A percentile compares a stretch with the other conserved stretches of the same genome.
phyloP scores from a whole-genome alignment of 345 rosid genomes.

The Eucalyptus decipiens region DNA sequence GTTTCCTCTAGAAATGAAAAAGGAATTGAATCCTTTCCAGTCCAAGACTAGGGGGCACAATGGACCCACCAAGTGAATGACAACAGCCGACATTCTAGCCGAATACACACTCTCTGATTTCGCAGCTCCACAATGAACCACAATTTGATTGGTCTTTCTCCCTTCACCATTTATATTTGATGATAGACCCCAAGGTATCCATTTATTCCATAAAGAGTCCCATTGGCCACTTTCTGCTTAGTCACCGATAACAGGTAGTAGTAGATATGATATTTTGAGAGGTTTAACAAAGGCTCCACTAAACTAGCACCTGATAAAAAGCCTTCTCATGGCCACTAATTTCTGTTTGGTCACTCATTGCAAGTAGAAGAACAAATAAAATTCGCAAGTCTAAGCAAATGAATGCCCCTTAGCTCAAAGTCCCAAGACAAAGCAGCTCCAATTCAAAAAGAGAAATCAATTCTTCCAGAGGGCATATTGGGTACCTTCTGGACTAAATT shows the following conservation, averaged over 20 bases:
- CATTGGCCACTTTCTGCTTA: not conserved
- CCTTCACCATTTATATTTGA: not conserved
- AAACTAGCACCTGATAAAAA: not conserved
- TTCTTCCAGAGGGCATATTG: not conserved
- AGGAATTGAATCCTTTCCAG: not conserved
- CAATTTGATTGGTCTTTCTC: not conserved
- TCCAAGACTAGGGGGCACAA: not conserved
- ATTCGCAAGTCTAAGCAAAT: not conserved
- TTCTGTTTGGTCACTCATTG: not conserved
- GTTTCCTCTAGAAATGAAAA: not conserved
- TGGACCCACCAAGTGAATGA: not conserved
- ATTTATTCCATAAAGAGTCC: not conserved
- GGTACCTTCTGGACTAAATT: not conserved
- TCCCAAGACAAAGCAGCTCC: not conserved
- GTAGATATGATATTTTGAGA: not conserved
- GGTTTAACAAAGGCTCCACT: not conserved
- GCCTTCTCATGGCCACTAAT: not conserved
- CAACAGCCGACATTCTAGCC: not conserved
- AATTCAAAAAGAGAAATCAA: not conserved
- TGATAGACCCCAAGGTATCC: not conserved
- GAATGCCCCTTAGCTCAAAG: not conserved
- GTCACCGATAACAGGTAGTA: not conserved
- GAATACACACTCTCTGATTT: not conserved
- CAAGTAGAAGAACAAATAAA: not conserved
- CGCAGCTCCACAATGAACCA: not conserved